Percentiles rank a stretch among this genome's conserved stretches.
These are phyloP conservation scores for Phaeosphaeria sp. DNA, from an alignment of 2,329 filamentous ascomycete species.

Conservation along the genomic window DNA sequence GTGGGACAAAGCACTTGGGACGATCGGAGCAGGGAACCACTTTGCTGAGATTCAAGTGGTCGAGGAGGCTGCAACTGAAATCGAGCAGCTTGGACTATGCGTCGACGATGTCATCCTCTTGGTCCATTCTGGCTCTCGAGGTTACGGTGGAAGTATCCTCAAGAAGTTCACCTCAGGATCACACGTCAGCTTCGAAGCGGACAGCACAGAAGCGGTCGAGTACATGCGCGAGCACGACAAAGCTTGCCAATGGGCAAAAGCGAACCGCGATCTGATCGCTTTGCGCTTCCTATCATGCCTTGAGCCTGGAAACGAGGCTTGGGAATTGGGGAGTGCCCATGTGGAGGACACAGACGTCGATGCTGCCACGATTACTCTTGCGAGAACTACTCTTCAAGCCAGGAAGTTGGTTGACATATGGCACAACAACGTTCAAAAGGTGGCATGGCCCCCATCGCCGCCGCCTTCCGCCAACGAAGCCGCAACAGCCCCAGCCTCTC, in stretches of 20 bases:
- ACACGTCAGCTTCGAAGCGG: slow-evolving; percentile 33
- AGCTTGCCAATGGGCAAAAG: slow-evolving; percentile 47
- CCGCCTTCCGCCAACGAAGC: slow-evolving; percentile 1
- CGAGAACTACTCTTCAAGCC: slow-evolving; percentile 25
- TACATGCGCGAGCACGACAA: slow-evolving; percentile 46
- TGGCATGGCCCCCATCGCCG: slow-evolving; percentile 38
- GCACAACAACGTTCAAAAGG: slow-evolving; percentile 47
- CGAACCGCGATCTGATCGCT: slow-evolving; percentile 49
- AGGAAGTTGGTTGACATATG: slow-evolving; percentile 47
- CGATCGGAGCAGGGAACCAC: slow-evolving; percentile 49
- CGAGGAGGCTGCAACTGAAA: slow-evolving; percentile 22
- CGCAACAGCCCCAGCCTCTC: background rate
- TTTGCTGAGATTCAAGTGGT: slow-evolving; percentile 50
- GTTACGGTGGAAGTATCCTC: slow-evolving; percentile 44
- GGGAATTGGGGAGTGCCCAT: slow-evolving; percentile 19
- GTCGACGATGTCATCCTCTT: slow-evolving; percentile 45
- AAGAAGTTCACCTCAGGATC: slow-evolving; percentile 34
- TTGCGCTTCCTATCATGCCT: slow-evolving; percentile 46
- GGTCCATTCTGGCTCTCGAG: slow-evolving; percentile 48
- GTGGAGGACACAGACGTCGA: slow-evolving; percentile 6
- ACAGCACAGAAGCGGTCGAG: slow-evolving; percentile 25
- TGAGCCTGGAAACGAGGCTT: slow-evolving; percentile 39
- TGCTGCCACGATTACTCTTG: slow-evolving; percentile 10
- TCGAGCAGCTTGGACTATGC: slow-evolving; percentile 17
- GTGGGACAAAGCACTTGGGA: slow-evolving; percentile 44